Evolutionary conservation across 2,329 filamentous ascomycete genomes (phyloP).

Genomic region (Xylariaceae sp.): DNA sequence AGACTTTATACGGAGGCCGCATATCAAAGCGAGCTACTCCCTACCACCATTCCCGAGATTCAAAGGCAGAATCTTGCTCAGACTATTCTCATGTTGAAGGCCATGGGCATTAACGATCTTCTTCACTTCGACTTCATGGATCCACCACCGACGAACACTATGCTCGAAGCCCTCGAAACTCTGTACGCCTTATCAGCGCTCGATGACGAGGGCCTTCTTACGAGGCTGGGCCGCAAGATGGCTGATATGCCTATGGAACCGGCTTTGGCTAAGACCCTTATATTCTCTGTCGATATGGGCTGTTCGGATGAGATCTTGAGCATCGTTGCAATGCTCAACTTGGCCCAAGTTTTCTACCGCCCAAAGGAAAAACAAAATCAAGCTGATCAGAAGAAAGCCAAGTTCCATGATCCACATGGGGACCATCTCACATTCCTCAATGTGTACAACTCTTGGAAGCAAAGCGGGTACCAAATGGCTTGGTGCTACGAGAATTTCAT

Average conservation of each 20-base stretch:
- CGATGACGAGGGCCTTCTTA: slow-evolving; percentile 92
- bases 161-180: slow-evolving; percentile 93
- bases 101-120: slow-evolving; percentile 98
- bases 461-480: slow-evolving; percentile 71
- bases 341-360: slow-evolving; percentile 84
- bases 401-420: slow-evolving; percentile 92
- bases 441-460: slow-evolving; percentile 96
- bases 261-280: slow-evolving; percentile 82
- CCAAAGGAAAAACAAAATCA: slow-evolving; percentile 96
- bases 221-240: slow-evolving; percentile 91
- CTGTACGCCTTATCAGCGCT: slow-evolving; percentile 87
- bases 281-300: slow-evolving; percentile 78
- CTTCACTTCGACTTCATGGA: slow-evolving; percentile 99
- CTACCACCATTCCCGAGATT: slow-evolving; percentile 93
- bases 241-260: slow-evolving; percentile 99
- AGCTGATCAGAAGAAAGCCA: slow-evolving; percentile 95
- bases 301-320: slow-evolving; percentile 93
- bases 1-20: slow-evolving; percentile 92
- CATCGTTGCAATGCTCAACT: slow-evolving; percentile 91
- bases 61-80: slow-evolving; percentile 89
- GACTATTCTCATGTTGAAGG: slow-evolving; percentile 96
- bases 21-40: slow-evolving; percentile 94
- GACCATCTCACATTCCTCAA: slow-evolving; percentile 95
- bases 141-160: slow-evolving; percentile 93
- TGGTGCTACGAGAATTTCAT: slow-evolving; percentile 99